Evolutionary conservation across 225 moss, liverwort and hornwort species (phyloP), one percentile per base, ranked within the genome.

Genomic region (Sphagnum tenellum): DNA sequence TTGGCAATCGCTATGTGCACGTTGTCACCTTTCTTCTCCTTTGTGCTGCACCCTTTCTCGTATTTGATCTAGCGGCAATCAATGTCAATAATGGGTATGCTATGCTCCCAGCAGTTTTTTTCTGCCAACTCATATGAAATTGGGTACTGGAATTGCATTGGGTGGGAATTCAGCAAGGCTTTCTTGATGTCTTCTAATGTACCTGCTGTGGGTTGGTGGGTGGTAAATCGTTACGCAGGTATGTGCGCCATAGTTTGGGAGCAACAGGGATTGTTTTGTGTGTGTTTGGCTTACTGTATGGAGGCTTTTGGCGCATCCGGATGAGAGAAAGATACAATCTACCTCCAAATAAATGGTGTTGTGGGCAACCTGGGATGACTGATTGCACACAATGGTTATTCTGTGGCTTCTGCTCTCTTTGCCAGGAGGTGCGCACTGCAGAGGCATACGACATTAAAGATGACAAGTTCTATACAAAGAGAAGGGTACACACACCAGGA

Each of bases 1-100:
- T 98, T 51, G 96, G 96, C 47, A 98, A 93, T 69, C 88, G 92
- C 54, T 98, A 76, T 46, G 92, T 98, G 47, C 96, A 98, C 72
- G 73, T 92, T 47, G 8, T 86, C 57, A 98, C 96, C 12, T 98
- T 98, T 62, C 59, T 85, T 44, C 87, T 98, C 58, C 67, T 98
- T 46, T 82, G 78, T 66, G 81, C 80, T 62, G 90, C 96, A 44
- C 96, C 96, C 12, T 98, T 88, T 60, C 84, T 93, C 67, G 92
- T 98, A 74, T 98, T 98, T 66, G 86, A 90, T 73, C 71, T 98
- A 67, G 92, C 96, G 64, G 92, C 96, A 57, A 67, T 93, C 56
- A 98, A 93, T 62, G 76, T 98, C 48, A 46, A 82, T 50, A 84
- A 93, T 71, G 77, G 68, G 78, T 71, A 75, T 52, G 52, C 29